Base-by-base conservation (phyloP, 2,329 filamentous ascomycete genomes). In the Hortaea werneckii region DNA sequence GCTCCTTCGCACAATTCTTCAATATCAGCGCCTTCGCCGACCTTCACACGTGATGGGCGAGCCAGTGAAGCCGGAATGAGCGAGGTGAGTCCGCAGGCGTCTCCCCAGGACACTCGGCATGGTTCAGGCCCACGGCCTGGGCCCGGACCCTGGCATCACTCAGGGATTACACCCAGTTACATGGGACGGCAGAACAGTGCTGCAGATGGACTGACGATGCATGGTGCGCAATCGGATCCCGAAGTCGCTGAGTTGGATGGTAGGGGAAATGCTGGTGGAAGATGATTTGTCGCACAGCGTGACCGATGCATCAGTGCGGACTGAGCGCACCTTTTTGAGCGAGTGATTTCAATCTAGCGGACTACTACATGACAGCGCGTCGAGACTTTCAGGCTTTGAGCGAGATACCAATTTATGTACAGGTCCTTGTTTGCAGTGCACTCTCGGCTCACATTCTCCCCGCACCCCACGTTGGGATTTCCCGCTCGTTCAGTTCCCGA, bases 171-270 rank as follows among this genome's bases (percentile, higher is more conserved):
- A 20, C 65, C 65, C 4, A 67, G 62, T 4, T 72, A 71, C 48
- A 51, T 71, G 28, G 64, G 65, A 2, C 56, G 70, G 37, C 69
- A 73, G 54, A 60, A 65, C 49, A 70, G 66, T 46, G 65, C 68
- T 28, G 62, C 56, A 4, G 65, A 68, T 46, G 65, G 69, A 20
- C 40, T 69, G 42, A 71, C 68, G 1, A 73, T 73, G 70, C 69
- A 71, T 45, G 70, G 70, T 6, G 58, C 55, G 35, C 37, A 46
- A 41, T 34, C 29, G n/a, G 47, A 41, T n/a, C 49, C 44, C 29
- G 10, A 44, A 29, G 49, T 50, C 42, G 46, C 45, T 40, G 53
- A n/a, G 41, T 51, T 55, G 29, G 52, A 57, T 38, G 42, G 47
- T 4, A 20, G 20, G 20, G 20, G 20, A 20, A 20, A 20, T 20